These are phyloP conservation scores for Globisporangium heterothallicum DNA, from an alignment of 352 stramenopile species.

Conservation along the genomic window DNA sequence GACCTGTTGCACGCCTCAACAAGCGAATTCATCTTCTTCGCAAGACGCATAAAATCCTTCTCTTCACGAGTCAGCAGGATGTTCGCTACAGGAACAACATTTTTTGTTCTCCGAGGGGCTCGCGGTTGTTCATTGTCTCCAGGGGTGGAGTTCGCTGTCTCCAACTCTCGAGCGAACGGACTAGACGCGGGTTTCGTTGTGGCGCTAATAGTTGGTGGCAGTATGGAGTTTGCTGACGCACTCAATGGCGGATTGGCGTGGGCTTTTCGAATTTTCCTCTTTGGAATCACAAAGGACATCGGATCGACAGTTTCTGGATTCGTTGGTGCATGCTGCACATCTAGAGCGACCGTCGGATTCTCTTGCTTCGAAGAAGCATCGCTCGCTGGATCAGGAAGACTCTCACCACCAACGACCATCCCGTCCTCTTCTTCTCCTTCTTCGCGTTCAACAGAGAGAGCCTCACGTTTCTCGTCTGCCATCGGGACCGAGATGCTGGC, in stretches of 20 bases:
- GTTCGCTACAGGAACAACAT: conserved; percentile 31
- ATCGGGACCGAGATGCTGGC: no score
- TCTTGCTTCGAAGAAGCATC: neutral
- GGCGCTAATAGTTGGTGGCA: conserved; percentile 2
- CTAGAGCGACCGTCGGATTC: neutral
- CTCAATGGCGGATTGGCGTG: neutral
- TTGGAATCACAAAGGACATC: conserved; percentile 38
- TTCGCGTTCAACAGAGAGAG: no score
- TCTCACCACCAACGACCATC: neutral
- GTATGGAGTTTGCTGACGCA: neutral
- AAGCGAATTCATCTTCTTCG: conserved; percentile 56
- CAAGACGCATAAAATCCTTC: conserved; percentile 40
- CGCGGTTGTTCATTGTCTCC: neutral
- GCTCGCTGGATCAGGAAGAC: neutral
- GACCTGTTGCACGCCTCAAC: conserved; percentile 16
- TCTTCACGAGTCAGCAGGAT: conserved; percentile 24
- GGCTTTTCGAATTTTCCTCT: conserved; percentile 23
- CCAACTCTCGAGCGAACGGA: neutral
- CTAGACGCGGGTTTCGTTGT: conserved; percentile 9
- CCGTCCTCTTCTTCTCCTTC: conserved; percentile 10
- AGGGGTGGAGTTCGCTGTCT: neutral
- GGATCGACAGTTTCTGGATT: conserved; percentile 11
- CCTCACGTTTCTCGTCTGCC: no score
- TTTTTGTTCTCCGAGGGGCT: conserved; percentile 29
- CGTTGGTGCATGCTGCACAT: neutral